Conservation (phyloP, 176 grass and related monocot genomes). For the Oropetium thomaeum region DNA sequence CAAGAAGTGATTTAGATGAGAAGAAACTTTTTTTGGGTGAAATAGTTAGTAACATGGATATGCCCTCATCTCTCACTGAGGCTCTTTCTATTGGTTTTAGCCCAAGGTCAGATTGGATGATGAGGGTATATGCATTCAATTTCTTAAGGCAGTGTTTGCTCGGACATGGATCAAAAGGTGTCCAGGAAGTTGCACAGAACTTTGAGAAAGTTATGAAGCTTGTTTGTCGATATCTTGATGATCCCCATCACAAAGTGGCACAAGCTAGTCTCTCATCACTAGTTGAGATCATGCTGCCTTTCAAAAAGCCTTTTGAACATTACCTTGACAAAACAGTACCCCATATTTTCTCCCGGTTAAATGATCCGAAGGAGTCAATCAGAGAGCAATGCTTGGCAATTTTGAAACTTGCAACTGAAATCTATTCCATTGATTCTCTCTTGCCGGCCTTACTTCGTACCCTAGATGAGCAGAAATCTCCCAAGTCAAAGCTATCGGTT, state of each 20-base stretch:
- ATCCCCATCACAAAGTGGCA: constrained; percentile 95
- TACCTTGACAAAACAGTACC: constrained; percentile 86
- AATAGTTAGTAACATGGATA: constrained; percentile 58
- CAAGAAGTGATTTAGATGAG: constrained; percentile 64
- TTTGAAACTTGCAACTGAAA: constrained; percentile 68
- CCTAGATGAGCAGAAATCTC: constrained; percentile 86
- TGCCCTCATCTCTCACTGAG: constrained; percentile 70
- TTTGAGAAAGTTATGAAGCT: constrained; percentile 97
- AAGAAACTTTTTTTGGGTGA: constrained; percentile 60
- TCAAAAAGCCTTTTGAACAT: constrained; percentile 82
- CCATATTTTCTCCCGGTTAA: constrained; percentile 81
- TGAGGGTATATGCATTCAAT: constrained; percentile 79
- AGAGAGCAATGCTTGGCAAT: constrained; percentile 63
- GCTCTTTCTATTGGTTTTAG: constrained; percentile 72
- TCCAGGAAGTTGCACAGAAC: constrained; percentile 76
- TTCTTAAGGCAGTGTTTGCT: constrained; percentile 60
- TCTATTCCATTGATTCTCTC: constrained; percentile 77
- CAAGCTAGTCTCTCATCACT: constrained; percentile 79
- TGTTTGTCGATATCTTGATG: constrained; percentile 80
- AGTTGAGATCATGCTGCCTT: constrained; percentile 69
- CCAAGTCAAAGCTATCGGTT: constrained; percentile 70
- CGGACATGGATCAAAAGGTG: constrained; percentile 65
- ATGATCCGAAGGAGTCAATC: constrained; percentile 81
- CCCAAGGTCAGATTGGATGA: constrained; percentile 89
- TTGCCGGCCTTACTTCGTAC: constrained; percentile 84